A percentile compares a stretch with the other conserved stretches of the same genome.
These are phyloP conservation scores for Nakazawaea wyomingensis DNA, from an alignment of 805 yeast species.

Conservation along the genomic window DNA sequence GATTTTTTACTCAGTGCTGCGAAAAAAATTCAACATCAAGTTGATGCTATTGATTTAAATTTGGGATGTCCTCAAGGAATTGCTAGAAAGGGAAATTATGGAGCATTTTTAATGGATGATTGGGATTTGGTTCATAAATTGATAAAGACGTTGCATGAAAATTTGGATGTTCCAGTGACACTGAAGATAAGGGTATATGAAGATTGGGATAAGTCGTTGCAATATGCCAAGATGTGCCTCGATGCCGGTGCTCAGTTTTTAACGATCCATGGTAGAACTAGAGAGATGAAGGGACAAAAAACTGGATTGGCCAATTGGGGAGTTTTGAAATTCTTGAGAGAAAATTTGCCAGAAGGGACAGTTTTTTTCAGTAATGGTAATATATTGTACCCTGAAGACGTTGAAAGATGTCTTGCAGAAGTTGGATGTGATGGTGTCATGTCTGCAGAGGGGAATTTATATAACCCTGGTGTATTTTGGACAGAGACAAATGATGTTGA, in stretches of 20 bases:
- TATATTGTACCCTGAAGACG: constrained; percentile 82
- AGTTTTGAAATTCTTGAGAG: constrained; percentile 65
- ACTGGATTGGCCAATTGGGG: constrained; percentile 97
- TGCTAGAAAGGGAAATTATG: constrained; percentile 91
- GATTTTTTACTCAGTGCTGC: constrained; percentile 82
- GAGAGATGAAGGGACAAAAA: constrained; percentile 96
- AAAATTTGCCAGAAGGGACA: constrained; percentile 69
- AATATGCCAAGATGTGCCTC: constrained; percentile 83
- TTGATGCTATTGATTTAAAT: constrained; percentile 95
- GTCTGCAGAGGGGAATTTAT: constrained; percentile 95
- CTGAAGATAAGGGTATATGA: constrained; percentile 92
- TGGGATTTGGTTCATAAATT: constrained; percentile 78
- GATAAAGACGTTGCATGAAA: constrained; percentile 67
- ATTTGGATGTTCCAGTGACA: constrained; percentile 82
- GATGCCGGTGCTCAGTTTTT: constrained; percentile 93
- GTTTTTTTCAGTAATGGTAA: constrained; percentile 95
- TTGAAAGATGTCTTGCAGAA: constrained; percentile 58
- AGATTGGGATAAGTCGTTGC: constrained; percentile 74
- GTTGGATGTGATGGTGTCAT: constrained; percentile 85
- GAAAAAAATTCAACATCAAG: constrained; percentile 64
- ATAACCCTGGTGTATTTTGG: constrained; percentile 90
- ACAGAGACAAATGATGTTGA: constrained; percentile 45
- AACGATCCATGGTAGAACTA: constrained; percentile 91
- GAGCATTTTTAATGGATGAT: constrained; percentile 94
- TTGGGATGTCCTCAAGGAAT: constrained; percentile 98